These are phyloP conservation scores for Solanum hybrid DNA, from an alignment of 305 asterid genomes.

Conservation along the genomic window DNA sequence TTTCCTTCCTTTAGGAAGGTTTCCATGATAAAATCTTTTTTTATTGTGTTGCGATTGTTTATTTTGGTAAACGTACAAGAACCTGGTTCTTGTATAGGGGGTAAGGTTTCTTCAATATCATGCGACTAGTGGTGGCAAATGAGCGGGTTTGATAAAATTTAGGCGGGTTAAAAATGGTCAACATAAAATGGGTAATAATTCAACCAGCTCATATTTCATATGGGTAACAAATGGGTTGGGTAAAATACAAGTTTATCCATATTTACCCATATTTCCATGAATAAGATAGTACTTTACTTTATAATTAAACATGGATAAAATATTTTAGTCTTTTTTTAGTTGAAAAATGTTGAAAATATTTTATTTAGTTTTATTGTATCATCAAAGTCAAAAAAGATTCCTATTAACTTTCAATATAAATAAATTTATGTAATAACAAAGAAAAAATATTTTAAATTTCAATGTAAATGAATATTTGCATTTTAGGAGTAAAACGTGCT, in stretches of 20 bases:
- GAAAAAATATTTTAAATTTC: too few relatives aligned
- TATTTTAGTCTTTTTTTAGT: too few relatives aligned
- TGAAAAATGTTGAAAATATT: too few relatives aligned
- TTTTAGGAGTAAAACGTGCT: too few relatives aligned
- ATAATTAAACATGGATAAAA: not conserved
- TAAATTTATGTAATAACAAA: too few relatives aligned
- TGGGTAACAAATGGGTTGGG: not conserved
- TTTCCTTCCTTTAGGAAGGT: not conserved
- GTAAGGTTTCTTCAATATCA: not conserved
- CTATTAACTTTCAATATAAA: not conserved
- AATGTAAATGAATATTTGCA: too few relatives aligned
- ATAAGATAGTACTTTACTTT: not conserved
- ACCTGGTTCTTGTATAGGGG: not conserved
- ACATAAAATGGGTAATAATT: too few relatives aligned
- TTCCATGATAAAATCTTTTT: not conserved
- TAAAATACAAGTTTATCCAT: too few relatives aligned
- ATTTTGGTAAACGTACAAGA: too few relatives aligned
- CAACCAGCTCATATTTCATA: not conserved
- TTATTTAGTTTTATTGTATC: not conserved
- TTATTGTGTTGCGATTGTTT: not conserved
- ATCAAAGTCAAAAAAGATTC: not conserved
- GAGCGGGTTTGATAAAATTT: not conserved
- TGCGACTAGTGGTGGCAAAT: not conserved
- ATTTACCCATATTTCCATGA: not conserved
- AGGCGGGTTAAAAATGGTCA: not conserved